Base-by-base conservation (phyloP, 225 moss, liverwort and hornwort species). In the Takakia lepidozioides region DNA sequence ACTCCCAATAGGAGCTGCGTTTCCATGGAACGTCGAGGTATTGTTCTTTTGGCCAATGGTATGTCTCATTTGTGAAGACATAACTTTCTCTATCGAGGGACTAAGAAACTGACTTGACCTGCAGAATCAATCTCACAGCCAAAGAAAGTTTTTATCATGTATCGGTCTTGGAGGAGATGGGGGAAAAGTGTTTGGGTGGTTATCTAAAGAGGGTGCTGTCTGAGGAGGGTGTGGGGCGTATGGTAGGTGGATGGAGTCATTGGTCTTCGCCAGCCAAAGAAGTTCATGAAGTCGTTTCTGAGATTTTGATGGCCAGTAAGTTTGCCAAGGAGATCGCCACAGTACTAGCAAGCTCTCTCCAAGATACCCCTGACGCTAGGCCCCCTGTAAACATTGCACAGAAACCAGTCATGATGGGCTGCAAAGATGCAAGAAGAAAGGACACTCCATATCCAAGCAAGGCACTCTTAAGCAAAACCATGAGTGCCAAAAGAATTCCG, bases 261-360 rank as follows among this genome's bases (percentile, higher is more conserved):
- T 87, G 83, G 86, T 87, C 86, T 1, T 65, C 79, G 23, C 83
- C 72, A 35, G 82, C 82, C 23, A 79, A 82, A 30, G 82, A 82
- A 51, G 63, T 87, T 30, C 82, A 83, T 51, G 70, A 79, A 44
- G 80, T 87, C 20, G 53, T 87, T 20, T 82, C 86, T 10, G 86
- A 87, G 60, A 83, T 87, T 48, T 56, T 83, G 10, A 54, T 79
- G 63, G 76, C 86, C 14, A 87, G 78, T 63, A 70, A 83, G 29
- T 62, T 83, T n/a, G 70, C 79, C 6, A 87, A 80, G 68, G 69
- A 69, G 59, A 79, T 80, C 34, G 73, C 80, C 10, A 61, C 69
- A 36, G 51, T 83, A 43, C 52, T 69, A 29, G 69, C 48, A 34
- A 25, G 38, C 13, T 24, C 54, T 24, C 27, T 27, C 15, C n/a